phyloP scores from a whole-genome alignment of 345 rosid genomes.

The Physaria fendleri region DNA sequence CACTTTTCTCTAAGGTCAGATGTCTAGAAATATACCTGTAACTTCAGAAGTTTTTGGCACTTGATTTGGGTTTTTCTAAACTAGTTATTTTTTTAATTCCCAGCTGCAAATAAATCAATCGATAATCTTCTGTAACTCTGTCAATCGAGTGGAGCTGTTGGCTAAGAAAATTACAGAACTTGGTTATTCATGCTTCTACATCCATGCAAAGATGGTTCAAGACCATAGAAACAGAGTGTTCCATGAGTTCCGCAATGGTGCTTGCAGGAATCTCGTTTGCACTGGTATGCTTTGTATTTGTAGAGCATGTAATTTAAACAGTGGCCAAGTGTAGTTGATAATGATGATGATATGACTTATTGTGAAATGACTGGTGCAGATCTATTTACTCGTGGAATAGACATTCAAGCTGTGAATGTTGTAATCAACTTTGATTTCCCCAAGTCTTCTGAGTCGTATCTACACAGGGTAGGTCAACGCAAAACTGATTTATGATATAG shows the following conservation, averaged over 20 bases:
- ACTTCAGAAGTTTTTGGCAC: slow-evolving; percentile 2
- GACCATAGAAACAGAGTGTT: slow-evolving; percentile 99
- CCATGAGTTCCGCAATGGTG: slow-evolving; percentile 99
- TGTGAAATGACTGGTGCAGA: slow-evolving; percentile 44
- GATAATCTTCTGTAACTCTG: slow-evolving; percentile 97
- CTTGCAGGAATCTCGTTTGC: slow-evolving; percentile 99
- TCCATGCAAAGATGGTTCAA: slow-evolving; percentile 99
- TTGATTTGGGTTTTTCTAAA: neutral
- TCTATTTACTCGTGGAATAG: slow-evolving; percentile 97
- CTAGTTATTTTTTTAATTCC: slow-evolving; percentile 5
- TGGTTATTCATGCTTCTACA: slow-evolving; percentile 98
- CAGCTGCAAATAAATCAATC: slow-evolving; percentile 99
- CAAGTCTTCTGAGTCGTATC: slow-evolving; percentile 92
- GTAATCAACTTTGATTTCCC: slow-evolving; percentile 98
- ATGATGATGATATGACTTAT: neutral
- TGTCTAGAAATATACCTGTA: neutral
- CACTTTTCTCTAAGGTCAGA: slow-evolving; percentile 94
- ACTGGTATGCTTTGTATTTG: slow-evolving; percentile 56
- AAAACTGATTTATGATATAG: neutral
- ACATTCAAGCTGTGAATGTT: slow-evolving; percentile 99
- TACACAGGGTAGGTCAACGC: slow-evolving; percentile 75
- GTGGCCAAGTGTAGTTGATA: neutral
- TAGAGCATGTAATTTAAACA: slow-evolving; percentile 5
- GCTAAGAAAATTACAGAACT: slow-evolving; percentile 99
- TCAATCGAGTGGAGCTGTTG: slow-evolving; percentile 89